Conservation (phyloP, 768 basidiomycete species). For the Lyophyllum decastes region DNA sequence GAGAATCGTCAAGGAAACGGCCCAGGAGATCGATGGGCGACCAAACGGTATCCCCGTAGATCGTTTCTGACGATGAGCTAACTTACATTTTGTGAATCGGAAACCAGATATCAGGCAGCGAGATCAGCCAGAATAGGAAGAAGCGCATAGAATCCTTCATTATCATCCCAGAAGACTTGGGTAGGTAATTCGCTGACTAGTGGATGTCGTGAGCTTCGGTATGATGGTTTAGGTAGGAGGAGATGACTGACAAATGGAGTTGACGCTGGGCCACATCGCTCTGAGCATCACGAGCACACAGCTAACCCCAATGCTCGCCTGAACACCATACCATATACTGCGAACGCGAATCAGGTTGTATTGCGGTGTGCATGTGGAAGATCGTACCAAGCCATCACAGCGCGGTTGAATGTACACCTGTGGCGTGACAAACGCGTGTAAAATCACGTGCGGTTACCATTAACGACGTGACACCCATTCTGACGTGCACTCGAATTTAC, state of each 20-base stretch:
- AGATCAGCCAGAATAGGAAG: constrained; percentile 86
- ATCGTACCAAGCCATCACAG: constrained; percentile 66
- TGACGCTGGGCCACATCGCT: constrained; percentile 75
- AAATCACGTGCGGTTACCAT: too few species aligned
- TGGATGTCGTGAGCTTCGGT: not conserved
- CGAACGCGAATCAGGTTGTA: not conserved
- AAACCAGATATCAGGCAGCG: constrained; percentile 79
- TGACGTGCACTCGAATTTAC: too few species aligned
- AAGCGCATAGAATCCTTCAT: constrained; percentile 78
- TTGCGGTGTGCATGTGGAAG: not conserved
- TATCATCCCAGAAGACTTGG: constrained; percentile 72
- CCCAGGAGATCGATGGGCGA: constrained; percentile 72
- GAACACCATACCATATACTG: constrained; percentile 79
- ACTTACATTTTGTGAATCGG: constrained; percentile 79
- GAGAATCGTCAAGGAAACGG: constrained; percentile 65
- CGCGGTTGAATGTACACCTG: constrained; percentile 80
- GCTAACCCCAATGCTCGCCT: constrained; percentile 78
- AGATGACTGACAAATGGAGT: constrained; percentile 56
- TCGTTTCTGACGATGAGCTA: constrained; percentile 71
- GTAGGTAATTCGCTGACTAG: constrained; percentile 62
- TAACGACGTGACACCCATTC: too few species aligned
- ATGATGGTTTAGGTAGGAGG: not conserved
- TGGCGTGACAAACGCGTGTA: constrained; percentile 73
- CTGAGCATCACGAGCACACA: constrained; percentile 76
- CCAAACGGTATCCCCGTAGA: constrained; percentile 82